Evolutionary conservation across 169 alveolate genomes (phyloP).

Genomic region (Neospora caninum): DNA sequence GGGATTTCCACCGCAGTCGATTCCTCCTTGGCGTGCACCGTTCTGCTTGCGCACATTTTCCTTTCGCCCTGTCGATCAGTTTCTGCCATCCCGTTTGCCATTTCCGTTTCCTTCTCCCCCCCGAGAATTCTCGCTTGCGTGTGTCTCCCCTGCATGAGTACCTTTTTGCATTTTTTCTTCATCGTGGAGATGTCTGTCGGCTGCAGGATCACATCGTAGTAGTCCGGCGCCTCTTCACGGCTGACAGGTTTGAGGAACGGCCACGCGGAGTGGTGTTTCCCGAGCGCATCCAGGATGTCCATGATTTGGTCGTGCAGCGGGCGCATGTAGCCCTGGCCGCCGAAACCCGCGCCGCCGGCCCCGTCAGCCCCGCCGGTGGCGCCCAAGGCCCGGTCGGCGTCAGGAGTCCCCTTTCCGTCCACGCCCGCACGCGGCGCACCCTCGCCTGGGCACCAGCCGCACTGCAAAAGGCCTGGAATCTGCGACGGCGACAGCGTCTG

Average conservation of each 20-base stretch:
- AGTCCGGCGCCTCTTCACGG: conserved; percentile 95
- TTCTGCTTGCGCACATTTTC: too few species aligned
- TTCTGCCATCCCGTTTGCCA: too few species aligned
- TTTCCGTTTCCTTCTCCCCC: too few species aligned
- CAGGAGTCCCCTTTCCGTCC: background rate
- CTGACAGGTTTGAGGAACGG: conserved; percentile 96
- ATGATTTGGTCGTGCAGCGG: conserved; percentile 83
- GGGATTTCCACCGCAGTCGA: too few species aligned
- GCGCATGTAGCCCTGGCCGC: conserved; percentile 17
- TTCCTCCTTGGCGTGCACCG: too few species aligned
- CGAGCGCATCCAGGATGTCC: conserved; percentile 81
- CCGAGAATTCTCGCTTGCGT: too few species aligned
- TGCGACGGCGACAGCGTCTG: background rate
- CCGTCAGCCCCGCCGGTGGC: background rate
- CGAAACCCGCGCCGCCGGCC: background rate
- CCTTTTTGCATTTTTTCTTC: conserved; percentile 40
- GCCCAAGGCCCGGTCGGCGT: background rate
- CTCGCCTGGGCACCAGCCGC: conserved; percentile 36
- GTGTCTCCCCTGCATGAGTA: background rate
- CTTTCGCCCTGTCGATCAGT: too few species aligned
- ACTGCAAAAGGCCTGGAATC: conserved; percentile 14
- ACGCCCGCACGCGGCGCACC: background rate
- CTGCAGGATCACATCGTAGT: conserved; percentile 93
- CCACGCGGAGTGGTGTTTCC: conserved; percentile 90
- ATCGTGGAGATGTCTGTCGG: conserved; percentile 87